Base-by-base conservation (phyloP, 768 basidiomycete species). In the Xerocomellus chrysenteron region DNA sequence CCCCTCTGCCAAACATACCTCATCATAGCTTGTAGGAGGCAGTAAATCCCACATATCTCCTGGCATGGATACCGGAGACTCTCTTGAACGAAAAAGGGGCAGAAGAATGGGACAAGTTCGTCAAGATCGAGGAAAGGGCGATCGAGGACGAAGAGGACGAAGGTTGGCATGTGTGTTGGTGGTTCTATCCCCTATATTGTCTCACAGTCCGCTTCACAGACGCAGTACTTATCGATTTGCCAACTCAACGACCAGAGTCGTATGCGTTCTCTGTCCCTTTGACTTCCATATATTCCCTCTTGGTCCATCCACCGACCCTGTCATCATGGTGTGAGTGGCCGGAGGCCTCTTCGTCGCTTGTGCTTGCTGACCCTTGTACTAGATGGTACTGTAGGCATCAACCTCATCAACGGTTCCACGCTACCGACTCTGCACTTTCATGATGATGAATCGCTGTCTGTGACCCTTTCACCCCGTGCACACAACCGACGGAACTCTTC, bases 231-330 rank as follows among this genome's bases (percentile, higher is more conserved):
- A 92, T 94, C 58, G 89, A 93, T 62, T 78, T 93, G 52, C 93
- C 93, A 33, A 83, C 83, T 1, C 87, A 88, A 62, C 78, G 88
- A 48, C 89, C 92, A 4, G 92, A 95, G 70, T 90, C 90, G 19
- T 97, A 97, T 67, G 93, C 94, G 1, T 97, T 97, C 75, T 95
- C 94, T n/a, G 90, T 96, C 1, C 90, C 94, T 11, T 66, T 97
- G 44, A 88, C 89, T 0, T 89, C 88, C 11, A 85, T 98, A 63
- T 97, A 96, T 68, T 95, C 92, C 11, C 80, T 97, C 52, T 78
- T 94, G 54, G 88, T 93, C 1, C 85, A 90, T 64, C 86, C 90
- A 0, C 94, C 94, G 7, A 86, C 88, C 2, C 76, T 91, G 17
- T 90, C 90, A 3, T 92, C 89, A 0, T 93, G 91, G 88, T 87